Conservation (phyloP, 2,329 filamentous ascomycete genomes). For the Colletotrichum theobromicola region DNA sequence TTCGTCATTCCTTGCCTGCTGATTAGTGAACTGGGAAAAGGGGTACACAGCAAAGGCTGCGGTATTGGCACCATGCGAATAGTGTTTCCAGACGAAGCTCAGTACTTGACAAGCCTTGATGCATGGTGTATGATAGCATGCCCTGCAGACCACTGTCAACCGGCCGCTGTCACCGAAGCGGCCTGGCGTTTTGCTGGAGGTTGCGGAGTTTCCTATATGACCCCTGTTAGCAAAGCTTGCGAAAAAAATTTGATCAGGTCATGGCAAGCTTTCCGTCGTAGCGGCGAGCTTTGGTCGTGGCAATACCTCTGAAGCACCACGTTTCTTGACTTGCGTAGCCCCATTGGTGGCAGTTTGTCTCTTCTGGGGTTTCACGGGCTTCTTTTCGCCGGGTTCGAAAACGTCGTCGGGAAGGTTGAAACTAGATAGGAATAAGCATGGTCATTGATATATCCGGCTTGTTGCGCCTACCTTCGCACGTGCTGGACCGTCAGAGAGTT, state of each 20-base stretch:
- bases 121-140: background rate
- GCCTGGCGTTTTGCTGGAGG: slow-evolving; percentile 45
- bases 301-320: slow-evolving; percentile 51
- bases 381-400: slow-evolving; percentile 80
- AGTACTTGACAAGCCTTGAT: background rate
- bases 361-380: slow-evolving; percentile 60
- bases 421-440: slow-evolving; percentile 49
- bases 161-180: slow-evolving; percentile 44
- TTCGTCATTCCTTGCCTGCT: background rate
- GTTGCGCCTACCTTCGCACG: slow-evolving; percentile 75
- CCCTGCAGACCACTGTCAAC: slow-evolving; percentile 27
- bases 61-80: background rate
- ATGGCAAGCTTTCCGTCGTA: background rate
- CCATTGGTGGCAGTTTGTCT: slow-evolving; percentile 39
- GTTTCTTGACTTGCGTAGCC: slow-evolving; percentile 49
- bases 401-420: slow-evolving; percentile 89
- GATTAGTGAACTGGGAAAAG: background rate
- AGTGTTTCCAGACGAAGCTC: background rate
- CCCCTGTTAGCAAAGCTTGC: slow-evolving; percentile 35
- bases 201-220: slow-evolving; percentile 39
- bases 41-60: background rate
- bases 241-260: slow-evolving; percentile 42
- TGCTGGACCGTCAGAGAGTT: slow-evolving; percentile 84
- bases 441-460: background rate
- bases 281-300: background rate